Evolutionary conservation across 2,329 filamentous ascomycete species (phyloP).

Genomic region (Colletotrichum sp.): DNA sequence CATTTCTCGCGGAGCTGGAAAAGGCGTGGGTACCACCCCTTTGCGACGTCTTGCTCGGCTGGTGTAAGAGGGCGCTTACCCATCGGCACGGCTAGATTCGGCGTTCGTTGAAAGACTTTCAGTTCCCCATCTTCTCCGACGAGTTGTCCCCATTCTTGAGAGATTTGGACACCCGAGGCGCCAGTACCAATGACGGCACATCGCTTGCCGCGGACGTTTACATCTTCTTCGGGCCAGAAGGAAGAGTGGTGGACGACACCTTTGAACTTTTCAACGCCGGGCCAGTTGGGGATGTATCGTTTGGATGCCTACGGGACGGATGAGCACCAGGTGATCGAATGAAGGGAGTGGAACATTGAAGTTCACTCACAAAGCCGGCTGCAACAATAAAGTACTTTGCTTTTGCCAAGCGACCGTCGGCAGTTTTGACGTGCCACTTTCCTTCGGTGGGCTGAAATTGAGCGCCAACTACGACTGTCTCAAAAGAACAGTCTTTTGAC

Average conservation of each 20-base stretch:
- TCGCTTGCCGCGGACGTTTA: constrained; percentile 63
- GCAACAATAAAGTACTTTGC: constrained; percentile 58
- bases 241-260: constrained; percentile 65
- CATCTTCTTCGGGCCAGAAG: constrained; percentile 62
- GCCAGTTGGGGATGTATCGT: constrained; percentile 65
- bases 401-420: constrained; percentile 53
- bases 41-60: constrained; percentile 54
- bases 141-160: constrained; percentile 58
- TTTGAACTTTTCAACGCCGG: constrained; percentile 63
- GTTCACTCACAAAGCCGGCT: constrained; percentile 51
- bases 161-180: constrained; percentile 67
- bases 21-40: constrained; percentile 52
- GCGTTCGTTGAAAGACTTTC: constrained; percentile 70
- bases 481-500: constrained; percentile 62
- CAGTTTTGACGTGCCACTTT: constrained; percentile 55
- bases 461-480: constrained; percentile 58
- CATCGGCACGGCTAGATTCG: constrained; percentile 70
- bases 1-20: constrained; percentile 56
- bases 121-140: constrained; percentile 53
- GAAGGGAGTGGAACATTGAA: neutral
- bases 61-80: constrained; percentile 30
- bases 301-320: constrained; percentile 50
- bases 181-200: constrained; percentile 70
- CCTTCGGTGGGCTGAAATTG: constrained; percentile 52
- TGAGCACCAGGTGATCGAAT: neutral